Evolutionary conservation across 805 yeast genomes (phyloP).

Genomic region (Naumovozyma castellii): DNA sequence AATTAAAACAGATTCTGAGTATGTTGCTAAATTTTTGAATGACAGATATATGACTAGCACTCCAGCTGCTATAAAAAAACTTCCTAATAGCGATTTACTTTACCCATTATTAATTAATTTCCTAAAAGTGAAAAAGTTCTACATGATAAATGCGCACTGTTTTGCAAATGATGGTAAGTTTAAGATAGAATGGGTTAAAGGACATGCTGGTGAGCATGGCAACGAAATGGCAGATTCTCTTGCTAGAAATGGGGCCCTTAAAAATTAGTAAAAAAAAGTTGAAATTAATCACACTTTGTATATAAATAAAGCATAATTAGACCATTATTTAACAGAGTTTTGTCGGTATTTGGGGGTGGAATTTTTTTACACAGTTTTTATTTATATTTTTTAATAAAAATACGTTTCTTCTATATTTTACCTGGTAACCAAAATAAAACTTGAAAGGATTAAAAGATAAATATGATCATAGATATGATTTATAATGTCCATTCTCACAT

Average conservation of each 20-base stretch:
- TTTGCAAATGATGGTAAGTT: conserved; percentile 33
- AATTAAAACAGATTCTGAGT: conserved; percentile 64
- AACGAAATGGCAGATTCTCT: conserved; percentile 69
- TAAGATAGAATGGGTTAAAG: conserved; percentile 52
- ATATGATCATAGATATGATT: too few relatives aligned
- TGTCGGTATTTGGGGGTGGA: too few relatives aligned
- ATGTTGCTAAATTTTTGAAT: conserved; percentile 46
- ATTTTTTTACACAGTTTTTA: background rate
- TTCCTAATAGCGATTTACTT: conserved; percentile 25
- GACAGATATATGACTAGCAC: conserved; percentile 43
- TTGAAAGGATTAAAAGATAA: too few relatives aligned
- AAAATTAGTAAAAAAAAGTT: conserved; percentile 3
- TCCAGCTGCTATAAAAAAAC: conserved; percentile 35
- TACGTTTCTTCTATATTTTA: too few relatives aligned
- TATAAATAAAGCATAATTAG: too few relatives aligned
- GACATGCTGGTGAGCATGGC: conserved; percentile 62
- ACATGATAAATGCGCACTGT: conserved; percentile 18
- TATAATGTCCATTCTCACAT: too few relatives aligned
- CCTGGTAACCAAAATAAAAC: too few relatives aligned
- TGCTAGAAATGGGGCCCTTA: conserved; percentile 57
- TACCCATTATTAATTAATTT: conserved; percentile 36
- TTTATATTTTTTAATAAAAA: background rate
- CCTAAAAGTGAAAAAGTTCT: conserved; percentile 31
- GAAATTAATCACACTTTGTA: too few relatives aligned
- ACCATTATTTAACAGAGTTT: too few relatives aligned